These are phyloP conservation scores for Starmerella powellii DNA, from an alignment of 805 yeast genomes.

Conservation along the genomic window DNA sequence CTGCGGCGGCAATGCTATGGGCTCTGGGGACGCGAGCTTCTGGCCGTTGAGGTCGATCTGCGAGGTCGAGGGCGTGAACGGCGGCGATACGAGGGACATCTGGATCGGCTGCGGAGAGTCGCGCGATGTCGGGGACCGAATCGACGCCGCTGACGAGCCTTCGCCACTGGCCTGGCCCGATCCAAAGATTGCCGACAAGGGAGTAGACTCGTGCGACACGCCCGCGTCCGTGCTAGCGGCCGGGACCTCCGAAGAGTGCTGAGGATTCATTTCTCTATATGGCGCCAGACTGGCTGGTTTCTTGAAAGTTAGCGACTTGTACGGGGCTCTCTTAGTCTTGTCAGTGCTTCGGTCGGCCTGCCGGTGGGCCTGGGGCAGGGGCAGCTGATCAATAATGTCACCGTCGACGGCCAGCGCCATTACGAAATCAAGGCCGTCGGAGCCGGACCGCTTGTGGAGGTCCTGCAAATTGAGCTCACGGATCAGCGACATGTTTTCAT, in stretches of 20 bases:
- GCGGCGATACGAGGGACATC: slow-evolving; percentile 30
- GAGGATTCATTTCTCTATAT: no score
- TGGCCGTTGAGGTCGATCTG: slow-evolving; percentile 16
- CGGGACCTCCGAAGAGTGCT: no score
- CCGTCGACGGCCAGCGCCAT: slow-evolving; percentile 2
- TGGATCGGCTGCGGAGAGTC: slow-evolving; percentile 7
- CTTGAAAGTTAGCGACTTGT: background rate
- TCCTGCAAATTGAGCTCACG: background rate
- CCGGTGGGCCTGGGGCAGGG: slow-evolving; percentile 3
- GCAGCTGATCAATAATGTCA: background rate
- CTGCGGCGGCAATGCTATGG: slow-evolving; percentile 1
- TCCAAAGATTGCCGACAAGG: no score
- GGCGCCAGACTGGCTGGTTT: no score
- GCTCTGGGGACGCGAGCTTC: slow-evolving; percentile 3
- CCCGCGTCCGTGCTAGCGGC: no score
- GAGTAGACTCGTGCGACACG: no score
- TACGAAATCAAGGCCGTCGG: slow-evolving; percentile 9
- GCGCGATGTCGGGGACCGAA: background rate
- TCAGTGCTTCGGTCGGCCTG: background rate
- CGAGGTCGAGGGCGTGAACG: slow-evolving; percentile 26
- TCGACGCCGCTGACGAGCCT: background rate
- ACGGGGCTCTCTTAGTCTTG: background rate
- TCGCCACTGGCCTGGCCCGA: background rate
- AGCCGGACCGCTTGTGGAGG: slow-evolving; percentile 4
- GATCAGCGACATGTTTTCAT: background rate